A percentile compares a stretch with the other conserved stretches of the same genome.
These are phyloP conservation scores for Deuterostichococcus epilithicus DNA, from an alignment of 139 green algal species.

Conservation along the genomic window DNA sequence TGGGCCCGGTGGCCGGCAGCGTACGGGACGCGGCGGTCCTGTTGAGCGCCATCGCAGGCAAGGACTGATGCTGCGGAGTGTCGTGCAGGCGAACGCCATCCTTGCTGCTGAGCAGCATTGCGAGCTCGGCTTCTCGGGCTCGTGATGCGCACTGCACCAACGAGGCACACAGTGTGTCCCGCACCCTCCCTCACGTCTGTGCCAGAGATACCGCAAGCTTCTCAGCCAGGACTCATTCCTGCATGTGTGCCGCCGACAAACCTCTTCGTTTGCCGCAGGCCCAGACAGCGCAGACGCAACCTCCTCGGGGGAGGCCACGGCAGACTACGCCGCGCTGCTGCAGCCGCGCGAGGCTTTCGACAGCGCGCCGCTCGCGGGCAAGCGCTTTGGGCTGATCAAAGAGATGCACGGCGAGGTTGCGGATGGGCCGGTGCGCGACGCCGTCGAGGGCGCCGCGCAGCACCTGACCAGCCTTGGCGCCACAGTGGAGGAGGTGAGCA, in stretches of 20 bases:
- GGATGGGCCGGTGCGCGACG: constrained; percentile 33
- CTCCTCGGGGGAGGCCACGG: constrained; percentile 17
- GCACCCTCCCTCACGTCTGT: too few relatives aligned
- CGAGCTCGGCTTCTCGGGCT: too few relatives aligned
- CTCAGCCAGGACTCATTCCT: too few relatives aligned
- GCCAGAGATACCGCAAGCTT: too few relatives aligned
- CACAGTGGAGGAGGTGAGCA: constrained; percentile 62
- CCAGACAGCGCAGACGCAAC: constrained; percentile 68
- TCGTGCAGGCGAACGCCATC: too few relatives aligned
- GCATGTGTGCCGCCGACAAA: too few relatives aligned
- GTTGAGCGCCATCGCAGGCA: constrained; percentile 76
- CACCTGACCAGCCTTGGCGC: constrained; percentile 80
- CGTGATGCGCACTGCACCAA: too few relatives aligned
- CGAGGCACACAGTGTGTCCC: too few relatives aligned
- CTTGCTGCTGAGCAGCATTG: too few relatives aligned
- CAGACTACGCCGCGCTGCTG: constrained; percentile 50
- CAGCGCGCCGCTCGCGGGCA: constrained; percentile 59
- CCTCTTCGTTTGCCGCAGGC: constrained; percentile 25
- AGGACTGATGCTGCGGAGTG: too few relatives aligned
- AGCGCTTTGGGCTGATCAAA: constrained; percentile 67
- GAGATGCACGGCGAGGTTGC: constrained; percentile 85
- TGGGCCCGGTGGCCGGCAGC: constrained; percentile 74
- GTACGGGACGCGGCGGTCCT: constrained; percentile 88
- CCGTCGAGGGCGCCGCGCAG: constrained; percentile 37
- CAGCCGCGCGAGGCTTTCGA: constrained; percentile 27